Base-by-base conservation (phyloP, 2,329 filamentous ascomycete genomes). In the Fusarium sacchari region DNA sequence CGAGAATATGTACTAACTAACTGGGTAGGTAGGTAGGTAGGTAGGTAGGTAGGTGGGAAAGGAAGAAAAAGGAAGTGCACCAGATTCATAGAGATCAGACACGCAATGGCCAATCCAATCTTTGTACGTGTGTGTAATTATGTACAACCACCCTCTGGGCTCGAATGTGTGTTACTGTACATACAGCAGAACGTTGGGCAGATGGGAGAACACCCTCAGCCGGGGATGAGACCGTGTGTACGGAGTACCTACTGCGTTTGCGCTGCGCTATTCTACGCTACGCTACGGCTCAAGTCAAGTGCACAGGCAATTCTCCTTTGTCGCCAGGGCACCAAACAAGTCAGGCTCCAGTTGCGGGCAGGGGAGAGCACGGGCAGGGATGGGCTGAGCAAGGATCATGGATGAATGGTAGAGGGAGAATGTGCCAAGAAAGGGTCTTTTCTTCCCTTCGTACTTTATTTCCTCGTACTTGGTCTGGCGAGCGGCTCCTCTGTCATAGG, bases 251-350 rank as follows among this genome's bases (percentile, higher is more conserved):
- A 36, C 32, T 34, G n/a, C n/a, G 30, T 39, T 39, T 55, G 50
- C 50, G 34, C 34, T 52, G 49, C 49, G 49, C 30, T 26, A 24
- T 34, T 52, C 30, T 20, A 52, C 22, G 66, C 44, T 43, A 39
- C 49, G 53, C 50, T 67, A 50, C 64, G 44, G 34, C 56, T 64
- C 39, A 28, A 62, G 39, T 52, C 58, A 32, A 69, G 43, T 64
- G 66, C 64, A 69, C 66, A 69, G 50, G 64, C 66, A 39, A 44
- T 66, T 74, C 74, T 64, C 66, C 75, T 77, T 77, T 77, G 73
- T 76, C 73, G 69, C 62, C 72, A 75, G 72, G 73, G 68, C 71
- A 67, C 71, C 62, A 63, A 67, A 68, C 62, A 63, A 61, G 46
- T 64, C 56, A 64, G 73, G 73, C 73, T 72, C 75, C 74, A 72